Evolutionary conservation across 495 filamentous ascomycete genomes (phyloP), one percentile per base, ranked within the genome.

Genomic region (Letharia lupina): DNA sequence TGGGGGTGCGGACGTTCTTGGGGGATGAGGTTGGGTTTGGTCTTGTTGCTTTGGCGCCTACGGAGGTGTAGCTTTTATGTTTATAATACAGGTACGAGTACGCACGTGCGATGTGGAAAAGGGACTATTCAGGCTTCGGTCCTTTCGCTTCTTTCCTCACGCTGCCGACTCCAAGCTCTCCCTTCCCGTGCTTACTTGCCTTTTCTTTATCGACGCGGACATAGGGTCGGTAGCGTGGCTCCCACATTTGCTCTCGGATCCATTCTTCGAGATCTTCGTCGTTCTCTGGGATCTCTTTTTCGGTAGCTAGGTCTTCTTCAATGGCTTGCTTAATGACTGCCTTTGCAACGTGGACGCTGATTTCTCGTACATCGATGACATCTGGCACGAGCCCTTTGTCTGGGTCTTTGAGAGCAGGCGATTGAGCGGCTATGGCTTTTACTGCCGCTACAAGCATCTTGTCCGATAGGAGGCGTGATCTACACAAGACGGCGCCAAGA

Each of bases 181-280:
- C 86, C 76, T 75, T 86, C 6, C 84, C 87, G 64, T 78, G 70
- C 1, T 80, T 73, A 42, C 77, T 82, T 8, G 85, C 85, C 15
- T 69, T 73, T 1, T 75, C 75, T 9, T 74, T 75, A 37, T 80
- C 75, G 3, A 90, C 83, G 37, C 77, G 77, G 70, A 77, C 82
- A 61, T 94, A 72, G 42, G 84, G 82, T 31, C 89, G 72, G 72
- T 96, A 96, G 31, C 73, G 75, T 3, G 91, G 82, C 67, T 93
- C 83, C 92, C 91, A 96, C 91, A 96, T 96, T 80, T 94, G 91
- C 74, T 87, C 88, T 12, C 83, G 74, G 64, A 96, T 87, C 92
- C 92, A 96, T 74, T 89, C 86, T 61, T 88, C 86, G 56, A 95
- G 69, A 6, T 81, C 80, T 23, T 77, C 78, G 0, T 74, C 77